Evolutionary conservation across 345 rosid species (phyloP), one percentile per base, ranked within the genome.

Genomic region (Bruguiera gymnorhiza): DNA sequence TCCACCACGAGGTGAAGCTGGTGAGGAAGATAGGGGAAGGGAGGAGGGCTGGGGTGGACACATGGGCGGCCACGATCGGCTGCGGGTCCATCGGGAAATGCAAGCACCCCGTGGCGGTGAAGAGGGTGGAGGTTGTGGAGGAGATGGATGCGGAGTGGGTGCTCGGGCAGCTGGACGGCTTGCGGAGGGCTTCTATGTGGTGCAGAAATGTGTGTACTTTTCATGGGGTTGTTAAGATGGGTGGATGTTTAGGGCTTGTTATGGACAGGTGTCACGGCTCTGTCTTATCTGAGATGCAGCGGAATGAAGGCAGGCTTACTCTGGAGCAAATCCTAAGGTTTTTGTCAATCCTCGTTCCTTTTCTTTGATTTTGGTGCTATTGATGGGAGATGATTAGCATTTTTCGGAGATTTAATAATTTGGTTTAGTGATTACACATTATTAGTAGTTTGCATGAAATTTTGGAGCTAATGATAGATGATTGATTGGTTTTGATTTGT

Each of bases 311-410:
- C 65, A 82, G 99, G 72, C 92, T 95, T 67, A 92, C 97, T 76
- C 82, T 95, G 78, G 98, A 92, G 83, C 99, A 95, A 84, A 89
- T 95, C 74, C 72, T 95, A 70, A 92, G 98, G 99, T 92, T 79
- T 60, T 27, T 61, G 54, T 26, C 24, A 23, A 24, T 60, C 29
- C 19, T 63, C 7, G 0, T 56, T 67, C 3, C 10, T 24, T 34
- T 48, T 27, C 39, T 27, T 69, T 59, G 9, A 39, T 30, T 6
- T 57, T 24, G 63, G 21, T n/a, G 7, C 4, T 18, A 26, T 51
- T 68, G 51, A 21, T 37, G 57, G 58, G 27, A 32, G 29, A 2
- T 20, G 34, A 6, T 61, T 39, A 3, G 48, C 16, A 39, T 39
- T 2, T 39, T 3, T 39, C 16, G 11, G 16, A 39, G 11, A 39